Base-by-base conservation (phyloP, 495 filamentous ascomycete species). In the Trypethelium eluteriae region DNA sequence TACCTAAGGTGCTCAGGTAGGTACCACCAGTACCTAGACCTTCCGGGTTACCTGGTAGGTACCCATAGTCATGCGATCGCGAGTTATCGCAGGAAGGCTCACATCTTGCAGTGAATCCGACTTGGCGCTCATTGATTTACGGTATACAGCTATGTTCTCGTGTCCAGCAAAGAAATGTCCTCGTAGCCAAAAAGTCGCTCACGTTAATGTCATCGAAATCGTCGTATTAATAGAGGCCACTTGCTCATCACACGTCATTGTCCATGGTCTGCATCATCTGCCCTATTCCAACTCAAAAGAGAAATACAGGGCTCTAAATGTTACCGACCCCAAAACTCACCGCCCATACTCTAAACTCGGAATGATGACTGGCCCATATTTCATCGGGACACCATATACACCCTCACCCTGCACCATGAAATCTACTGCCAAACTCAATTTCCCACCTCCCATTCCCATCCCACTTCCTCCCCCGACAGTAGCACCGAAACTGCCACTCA, bases 321-420 rank as follows among this genome's bases (percentile, higher is more conserved):
- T 3, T n/a, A 5, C 5, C 2, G 2, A 36, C 34, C 25, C 1
- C 10, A 34, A 59, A 10, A 2, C 49, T 36, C 36, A 83, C 64
- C 79, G 68, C 63, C 95, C 94, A 80, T 87, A 90, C 76, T 96
- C 95, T 72, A 98, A 77, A 79, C 86, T 90, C 63, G 95, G 95
- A 73, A 98, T 86, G 79, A 98, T 90, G 16, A 98, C 95, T 46
- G 94, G 94, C 9, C 94, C 94, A 76, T 97, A 98, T 80, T 98
- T 98, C 62, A 91, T 92, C 41, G 96, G 91, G 68, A 78, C 79
- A 32, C 83, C 87, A 73, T 86, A 91, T 1, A 82, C 82, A 2
- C 91, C 88, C 69, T 96, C 93, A 2, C 89, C 91, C 79, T 98
- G 94, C 16, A 98, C 94, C 80, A 98, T 93, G 73, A 97, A 98